Evolutionary conservation across 2,329 filamentous ascomycete genomes (phyloP), one percentile per base, ranked within the genome.

Genomic region (Fusarium palustre): DNA sequence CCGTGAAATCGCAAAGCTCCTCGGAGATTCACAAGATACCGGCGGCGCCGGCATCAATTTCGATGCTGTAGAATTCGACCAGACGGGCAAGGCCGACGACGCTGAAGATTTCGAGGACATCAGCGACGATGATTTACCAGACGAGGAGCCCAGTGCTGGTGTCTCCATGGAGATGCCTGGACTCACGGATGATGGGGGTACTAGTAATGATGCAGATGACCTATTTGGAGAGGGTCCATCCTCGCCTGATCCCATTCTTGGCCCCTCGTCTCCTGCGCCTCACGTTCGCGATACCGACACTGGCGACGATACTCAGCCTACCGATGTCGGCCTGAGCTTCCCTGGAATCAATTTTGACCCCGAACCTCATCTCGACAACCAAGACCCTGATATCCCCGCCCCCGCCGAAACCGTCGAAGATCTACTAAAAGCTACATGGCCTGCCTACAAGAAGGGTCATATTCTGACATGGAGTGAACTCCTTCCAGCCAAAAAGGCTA

Each of bases 71-170:
- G 79, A 84, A 25, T 86, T 90, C 68, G 89, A 90, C 69, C 84
- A 89, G 69, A 84, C 85, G 9, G 91, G 93, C 78, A 99, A 99
- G 80, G 95, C 94, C 56, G 94, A 94, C 64, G 92, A 98, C 80
- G 96, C 96, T 41, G 82, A 96, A 66, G 96, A 99, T 76, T 99
- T 86, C 74, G 93, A 92, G 76, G 93, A 97, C 76, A 94, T 98
- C 66, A 91, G 91, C 70, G 95, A 98, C 77, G 94, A 97, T 76
- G 94, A 97, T 68, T 85, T 97, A 10, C 91, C 93, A 13, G 93
- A 96, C 9, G 93, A 96, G 68, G 87, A 90, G 57, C 80, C 79
- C 30, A 79, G 78, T 13, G 79, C 76, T 7, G 79, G 76, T 53
- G 75, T 77, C 18, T 84, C 82, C 16, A 77, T 81, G 47, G 84